Evolutionary conservation across 805 yeast genomes (phyloP).

Genomic region (Candida alai): DNA sequence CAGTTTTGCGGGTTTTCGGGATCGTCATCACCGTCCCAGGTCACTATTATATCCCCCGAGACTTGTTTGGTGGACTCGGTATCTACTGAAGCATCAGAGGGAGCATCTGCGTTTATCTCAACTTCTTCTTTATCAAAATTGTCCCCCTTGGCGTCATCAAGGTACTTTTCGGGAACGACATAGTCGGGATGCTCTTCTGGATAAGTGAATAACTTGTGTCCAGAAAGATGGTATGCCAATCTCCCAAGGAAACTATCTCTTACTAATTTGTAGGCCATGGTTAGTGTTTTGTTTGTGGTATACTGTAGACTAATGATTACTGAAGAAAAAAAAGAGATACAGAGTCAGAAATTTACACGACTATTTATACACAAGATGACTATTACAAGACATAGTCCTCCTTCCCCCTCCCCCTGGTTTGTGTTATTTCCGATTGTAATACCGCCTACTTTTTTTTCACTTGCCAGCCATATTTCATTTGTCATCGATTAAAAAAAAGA

Average conservation of each 20-base stretch:
- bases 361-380: too few relatives aligned
- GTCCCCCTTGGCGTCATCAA: slow-evolving; percentile 6
- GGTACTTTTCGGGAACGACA: slow-evolving; percentile 29
- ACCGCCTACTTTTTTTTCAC: too few relatives aligned
- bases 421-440: too few relatives aligned
- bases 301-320: too few relatives aligned
- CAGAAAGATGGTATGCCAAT: slow-evolving; percentile 22
- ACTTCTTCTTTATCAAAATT: slow-evolving; percentile 5
- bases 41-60: slow-evolving; percentile 12
- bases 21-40: slow-evolving; percentile 44
- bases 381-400: too few relatives aligned
- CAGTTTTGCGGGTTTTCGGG: slow-evolving; percentile 58
- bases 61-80: background rate
- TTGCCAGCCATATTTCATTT: too few relatives aligned
- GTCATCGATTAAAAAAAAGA: too few relatives aligned
- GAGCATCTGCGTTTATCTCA: slow-evolving; percentile 3
- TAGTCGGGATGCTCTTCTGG: slow-evolving; percentile 28
- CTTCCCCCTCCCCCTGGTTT: too few relatives aligned
- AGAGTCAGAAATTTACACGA: too few relatives aligned
- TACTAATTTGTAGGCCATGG: slow-evolving; percentile 16
- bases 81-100: background rate
- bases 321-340: too few relatives aligned
- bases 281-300: too few relatives aligned
- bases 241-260: slow-evolving; percentile 31
- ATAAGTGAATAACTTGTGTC: slow-evolving; percentile 19